Evolutionary conservation across 306 rosid genomes (phyloP).

Genomic region (Inga leiocalycina): DNA sequence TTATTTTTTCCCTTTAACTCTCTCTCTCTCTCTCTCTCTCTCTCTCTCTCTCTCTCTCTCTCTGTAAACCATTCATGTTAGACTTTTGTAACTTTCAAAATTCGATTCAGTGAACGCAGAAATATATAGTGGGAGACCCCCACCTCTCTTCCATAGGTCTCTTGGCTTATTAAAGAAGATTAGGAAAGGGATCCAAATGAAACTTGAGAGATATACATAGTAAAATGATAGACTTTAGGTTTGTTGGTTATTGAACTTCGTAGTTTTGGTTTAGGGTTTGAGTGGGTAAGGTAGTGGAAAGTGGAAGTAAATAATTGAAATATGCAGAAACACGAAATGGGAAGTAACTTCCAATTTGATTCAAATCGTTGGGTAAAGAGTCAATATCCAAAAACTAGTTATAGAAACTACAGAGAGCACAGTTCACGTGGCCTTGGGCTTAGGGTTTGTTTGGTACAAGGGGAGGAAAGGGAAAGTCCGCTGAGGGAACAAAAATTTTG

Average conservation of each 20-base stretch:
- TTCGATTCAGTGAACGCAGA: constrained; percentile 12
- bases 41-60: not conserved
- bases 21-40: too few species aligned
- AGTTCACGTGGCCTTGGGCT: not conserved
- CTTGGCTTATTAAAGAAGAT: constrained; percentile 2
- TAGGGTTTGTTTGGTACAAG: not conserved
- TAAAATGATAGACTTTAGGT: constrained; percentile 3
- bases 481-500: too few species aligned
- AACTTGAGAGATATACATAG: not conserved
- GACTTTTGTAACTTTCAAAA: constrained; percentile 29
- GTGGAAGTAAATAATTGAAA: constrained; percentile 32
- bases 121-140: too few species aligned
- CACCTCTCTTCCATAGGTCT: not conserved
- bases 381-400: constrained; percentile 30
- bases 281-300: not conserved
- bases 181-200: not conserved
- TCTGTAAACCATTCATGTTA: not conserved
- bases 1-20: not conserved
- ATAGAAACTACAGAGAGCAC: not conserved
- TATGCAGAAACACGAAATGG: constrained; percentile 33
- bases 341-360: constrained; percentile 30
- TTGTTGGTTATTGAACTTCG: constrained; percentile 13
- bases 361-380: constrained; percentile 25
- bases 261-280: constrained; percentile 22
- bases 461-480: not conserved